Evolutionary conservation across 2,329 filamentous ascomycete species (phyloP).

Genomic region (Fusarium pininemorale): DNA sequence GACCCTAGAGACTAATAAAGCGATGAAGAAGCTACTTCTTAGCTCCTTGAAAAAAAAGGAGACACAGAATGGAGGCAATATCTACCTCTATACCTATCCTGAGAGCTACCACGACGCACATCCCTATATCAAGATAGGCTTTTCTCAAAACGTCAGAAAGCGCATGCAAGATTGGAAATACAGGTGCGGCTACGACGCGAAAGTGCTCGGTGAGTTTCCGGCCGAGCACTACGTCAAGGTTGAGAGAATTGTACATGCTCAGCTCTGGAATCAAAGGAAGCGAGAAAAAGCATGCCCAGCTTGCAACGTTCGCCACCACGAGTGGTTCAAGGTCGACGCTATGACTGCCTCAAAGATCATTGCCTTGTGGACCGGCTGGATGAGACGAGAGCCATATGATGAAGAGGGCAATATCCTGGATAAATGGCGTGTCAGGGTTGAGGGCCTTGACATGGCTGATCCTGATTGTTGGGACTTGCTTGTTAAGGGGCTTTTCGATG

Average conservation of each 20-base stretch:
- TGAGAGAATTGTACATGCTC: conserved; percentile 44
- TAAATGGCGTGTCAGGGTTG: conserved; percentile 36
- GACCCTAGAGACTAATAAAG: conserved; percentile 22
- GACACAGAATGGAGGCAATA: conserved; percentile 13
- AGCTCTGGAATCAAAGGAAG: conserved; percentile 40
- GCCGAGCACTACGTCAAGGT: conserved; percentile 40
- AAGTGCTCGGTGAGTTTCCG: conserved; percentile 14
- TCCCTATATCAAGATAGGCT: conserved; percentile 46
- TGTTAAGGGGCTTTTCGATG: conserved; percentile 21
- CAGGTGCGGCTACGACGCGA: conserved; percentile 40
- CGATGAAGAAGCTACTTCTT: conserved; percentile 24
- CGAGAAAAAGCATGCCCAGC: conserved; percentile 36
- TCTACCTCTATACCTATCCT: conserved; percentile 43
- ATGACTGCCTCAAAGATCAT: conserved; percentile 26
- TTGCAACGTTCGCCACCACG: conserved; percentile 36
- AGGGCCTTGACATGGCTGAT: conserved; percentile 38
- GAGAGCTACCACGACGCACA: conserved; percentile 17
- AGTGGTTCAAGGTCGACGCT: conserved; percentile 44
- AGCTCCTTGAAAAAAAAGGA: not conserved
- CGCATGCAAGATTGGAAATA: conserved; percentile 40
- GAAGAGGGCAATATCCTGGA: conserved; percentile 35
- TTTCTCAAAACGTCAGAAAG: conserved; percentile 21
- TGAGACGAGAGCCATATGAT: conserved; percentile 42
- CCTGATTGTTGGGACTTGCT: conserved; percentile 41
- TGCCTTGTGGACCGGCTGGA: conserved; percentile 43